These are phyloP conservation scores for Graphiopsis chlorocephala DNA, from an alignment of 2,329 filamentous ascomycete genomes.

Conservation along the genomic window DNA sequence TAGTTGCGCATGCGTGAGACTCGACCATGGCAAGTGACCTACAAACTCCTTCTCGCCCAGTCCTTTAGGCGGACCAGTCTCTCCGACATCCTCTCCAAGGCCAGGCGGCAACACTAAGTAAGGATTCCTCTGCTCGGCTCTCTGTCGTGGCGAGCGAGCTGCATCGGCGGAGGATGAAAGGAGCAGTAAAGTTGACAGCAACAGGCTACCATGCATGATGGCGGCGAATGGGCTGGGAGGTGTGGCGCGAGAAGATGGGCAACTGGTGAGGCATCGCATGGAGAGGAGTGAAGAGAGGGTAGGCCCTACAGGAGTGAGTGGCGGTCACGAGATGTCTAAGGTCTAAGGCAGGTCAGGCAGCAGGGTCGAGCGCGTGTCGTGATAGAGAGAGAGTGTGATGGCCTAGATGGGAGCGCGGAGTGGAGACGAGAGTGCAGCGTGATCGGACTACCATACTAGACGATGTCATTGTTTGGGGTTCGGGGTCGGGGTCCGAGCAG, in stretches of 20 bases:
- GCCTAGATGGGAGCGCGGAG: background rate
- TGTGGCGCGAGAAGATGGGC: constrained; percentile 14
- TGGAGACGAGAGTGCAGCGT: background rate
- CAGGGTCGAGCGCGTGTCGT: background rate
- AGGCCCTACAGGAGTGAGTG: background rate
- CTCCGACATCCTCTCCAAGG: constrained; percentile 8
- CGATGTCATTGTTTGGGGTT: constrained; percentile 15
- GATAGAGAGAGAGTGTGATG: background rate
- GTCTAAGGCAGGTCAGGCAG: constrained; percentile 3
- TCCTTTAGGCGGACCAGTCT: constrained; percentile 17
- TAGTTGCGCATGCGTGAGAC: background rate
- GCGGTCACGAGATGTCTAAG: constrained; percentile 1
- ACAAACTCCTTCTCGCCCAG: constrained; percentile 32
- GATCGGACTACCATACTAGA: background rate
- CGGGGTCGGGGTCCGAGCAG: background rate
- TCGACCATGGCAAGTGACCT: constrained; percentile 13
- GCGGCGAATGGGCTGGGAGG: background rate
- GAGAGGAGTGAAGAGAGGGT: background rate
- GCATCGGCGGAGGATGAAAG: constrained; percentile 21
- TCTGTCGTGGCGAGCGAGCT: constrained; percentile 22
- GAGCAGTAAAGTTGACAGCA: constrained; percentile 23
- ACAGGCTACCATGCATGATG: constrained; percentile 25
- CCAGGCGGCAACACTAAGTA: constrained; percentile 27
- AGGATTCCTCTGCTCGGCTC: constrained; percentile 22
- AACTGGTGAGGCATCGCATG: constrained; percentile 25